Percentiles rank a stretch among this genome's conserved stretches.
Conservation (phyloP, 805 yeast genomes). For the Wickerhamomyces chambardii region DNA sequence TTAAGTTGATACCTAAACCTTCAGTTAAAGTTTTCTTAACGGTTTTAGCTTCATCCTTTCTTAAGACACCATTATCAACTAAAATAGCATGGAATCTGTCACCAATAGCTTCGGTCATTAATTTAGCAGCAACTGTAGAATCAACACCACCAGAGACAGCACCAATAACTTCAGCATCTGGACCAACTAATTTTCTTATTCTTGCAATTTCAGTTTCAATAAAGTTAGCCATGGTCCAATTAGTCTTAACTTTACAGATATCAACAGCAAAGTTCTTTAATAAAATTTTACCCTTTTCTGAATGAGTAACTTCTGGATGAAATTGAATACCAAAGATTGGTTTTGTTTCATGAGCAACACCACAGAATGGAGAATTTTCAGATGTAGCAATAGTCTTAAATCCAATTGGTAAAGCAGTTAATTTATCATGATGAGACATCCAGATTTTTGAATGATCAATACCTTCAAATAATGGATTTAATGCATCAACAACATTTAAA, state of each 20-base stretch:
- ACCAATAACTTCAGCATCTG: conserved; percentile 97
- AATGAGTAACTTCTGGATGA: conserved; percentile 98
- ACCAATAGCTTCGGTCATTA: conserved; percentile 97
- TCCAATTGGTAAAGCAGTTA: conserved; percentile 82
- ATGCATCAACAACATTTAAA: conserved; percentile 59
- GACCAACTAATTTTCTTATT: conserved; percentile 87
- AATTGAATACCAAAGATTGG: conserved; percentile 92
- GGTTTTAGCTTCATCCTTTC: conserved; percentile 83
- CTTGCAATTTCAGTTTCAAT: conserved; percentile 94
- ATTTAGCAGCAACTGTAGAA: conserved; percentile 97
- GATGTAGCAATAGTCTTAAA: conserved; percentile 86
- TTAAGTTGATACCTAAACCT: conserved; percentile 90
- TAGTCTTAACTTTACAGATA: conserved; percentile 79
- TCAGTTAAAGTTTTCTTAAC: conserved; percentile 87
- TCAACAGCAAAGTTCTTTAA: conserved; percentile 89
- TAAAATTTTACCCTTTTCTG: conserved; percentile 80
- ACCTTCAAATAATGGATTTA: conserved; percentile 71
- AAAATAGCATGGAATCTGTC: conserved; percentile 97
- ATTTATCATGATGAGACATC: conserved; percentile 99
- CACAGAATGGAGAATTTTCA: conserved; percentile 93
- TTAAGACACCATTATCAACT: conserved; percentile 97
- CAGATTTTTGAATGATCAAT: conserved; percentile 94
- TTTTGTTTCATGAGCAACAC: conserved; percentile 68
- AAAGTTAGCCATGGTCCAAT: conserved; percentile 98
- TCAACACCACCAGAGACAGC: conserved; percentile 99